Base-by-base conservation (phyloP, 192 early-diverging fungal genomes). In the Coemansia sp. region DNA sequence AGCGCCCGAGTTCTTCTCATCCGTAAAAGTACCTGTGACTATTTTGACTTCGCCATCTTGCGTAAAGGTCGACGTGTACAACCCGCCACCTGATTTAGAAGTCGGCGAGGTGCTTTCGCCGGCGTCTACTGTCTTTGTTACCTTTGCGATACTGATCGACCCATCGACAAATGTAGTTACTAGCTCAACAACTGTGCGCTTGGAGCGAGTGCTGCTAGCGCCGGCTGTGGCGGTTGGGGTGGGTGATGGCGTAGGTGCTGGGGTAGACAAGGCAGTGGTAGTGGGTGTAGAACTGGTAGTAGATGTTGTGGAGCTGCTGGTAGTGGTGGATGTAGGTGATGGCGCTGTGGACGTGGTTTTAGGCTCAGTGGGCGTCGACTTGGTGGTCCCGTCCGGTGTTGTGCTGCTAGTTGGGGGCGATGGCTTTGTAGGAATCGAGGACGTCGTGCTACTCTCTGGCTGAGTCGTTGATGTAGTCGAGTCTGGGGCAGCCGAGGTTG, bases 151-250 rank as follows among this genome's bases (percentile, higher is more conserved):
- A n/a, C 63, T 66, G 4, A 21, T 50, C 2, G 65, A 59, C 1
- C 69, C 65, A 36, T 76, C 74, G 23, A 76, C 74, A 76, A 63
- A 59, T 0, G 63, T 67, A 24, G 69, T 76, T 13, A 77, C 10
- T 7, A 71, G 24, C 48, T 59, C 50, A 11, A 77, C 51, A 18
- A 77, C 65, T 16, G 75, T 77, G 23, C 71, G 68, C 21, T 55
- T 68, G 34, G 60, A 24, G 9, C 16, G 36, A 2, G 16, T 51
- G 56, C 26, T 58, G 59, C 10, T 67, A 59, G 3, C 16, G 42
- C 28, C 28, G 18, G 23, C 3, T 42, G 60, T 46, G 14, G 31
- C 24, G 13, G 45, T 23, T 7, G 67, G 31, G 24, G 51, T 28
- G 5, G 67, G 36, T 1, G 48, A 50, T 6, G 40, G n/a, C 11